phyloP scores from a whole-genome alignment of 108 stramenopile species.

The Pseudonitzschia multistriata region DNA sequence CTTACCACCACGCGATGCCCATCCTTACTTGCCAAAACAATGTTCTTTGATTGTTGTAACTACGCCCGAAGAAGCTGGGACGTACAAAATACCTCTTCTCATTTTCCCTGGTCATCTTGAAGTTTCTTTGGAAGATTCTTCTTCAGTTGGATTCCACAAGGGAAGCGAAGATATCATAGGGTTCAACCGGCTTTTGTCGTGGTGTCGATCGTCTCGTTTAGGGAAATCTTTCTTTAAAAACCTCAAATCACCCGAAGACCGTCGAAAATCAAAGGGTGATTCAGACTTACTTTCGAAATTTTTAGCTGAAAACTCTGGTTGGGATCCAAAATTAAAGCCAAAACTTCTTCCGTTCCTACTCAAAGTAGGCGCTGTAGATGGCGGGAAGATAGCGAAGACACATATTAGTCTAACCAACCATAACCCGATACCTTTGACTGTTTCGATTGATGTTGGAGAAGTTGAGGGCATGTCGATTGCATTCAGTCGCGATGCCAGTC shows the following conservation, averaged over 20 bases:
- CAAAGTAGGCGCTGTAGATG: constrained; percentile 55
- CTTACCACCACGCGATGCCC: neutral
- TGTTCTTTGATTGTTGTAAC: constrained; percentile 41
- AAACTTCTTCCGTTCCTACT: constrained; percentile 52
- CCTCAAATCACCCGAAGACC: neutral
- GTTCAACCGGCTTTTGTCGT: constrained; percentile 26
- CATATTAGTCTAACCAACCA: constrained; percentile 64
- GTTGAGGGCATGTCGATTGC: constrained; percentile 64
- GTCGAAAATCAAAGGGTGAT: constrained; percentile 12
- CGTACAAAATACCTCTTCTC: constrained; percentile 33
- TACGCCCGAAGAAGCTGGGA: constrained; percentile 25
- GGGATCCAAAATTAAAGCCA: constrained; percentile 1
- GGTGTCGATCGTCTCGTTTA: constrained; percentile 31
- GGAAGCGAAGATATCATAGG: constrained; percentile 15
- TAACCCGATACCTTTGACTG: constrained; percentile 62
- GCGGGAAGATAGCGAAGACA: constrained; percentile 38
- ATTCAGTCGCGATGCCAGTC: constrained; percentile 40
- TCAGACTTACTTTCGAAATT: constrained; percentile 17
- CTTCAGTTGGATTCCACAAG: neutral
- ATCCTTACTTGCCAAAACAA: constrained; percentile 15
- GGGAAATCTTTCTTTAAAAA: constrained; percentile 31
- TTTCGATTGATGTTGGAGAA: constrained; percentile 56
- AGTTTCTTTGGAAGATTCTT: constrained; percentile 15
- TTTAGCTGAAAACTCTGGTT: neutral
- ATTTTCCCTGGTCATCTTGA: constrained; percentile 43